Percentiles rank a stretch among this genome's conserved stretches.
phyloP scores from a whole-genome alignment of 2,329 filamentous ascomycete genomes.

The Aspergillus ruber region DNA sequence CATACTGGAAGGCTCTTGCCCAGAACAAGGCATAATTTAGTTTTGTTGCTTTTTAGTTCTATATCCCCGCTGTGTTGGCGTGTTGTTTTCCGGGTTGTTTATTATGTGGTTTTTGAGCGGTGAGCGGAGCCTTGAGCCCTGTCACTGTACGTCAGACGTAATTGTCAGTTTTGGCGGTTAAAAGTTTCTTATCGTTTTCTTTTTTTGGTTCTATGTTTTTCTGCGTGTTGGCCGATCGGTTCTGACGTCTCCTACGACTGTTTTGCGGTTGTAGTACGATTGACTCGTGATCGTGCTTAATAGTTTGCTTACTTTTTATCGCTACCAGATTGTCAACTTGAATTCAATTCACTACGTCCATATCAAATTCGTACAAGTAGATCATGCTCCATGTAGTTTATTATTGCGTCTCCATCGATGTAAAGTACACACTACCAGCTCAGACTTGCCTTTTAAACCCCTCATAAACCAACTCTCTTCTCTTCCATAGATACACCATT shows the following conservation, averaged over 20 bases:
- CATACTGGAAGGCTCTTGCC: conserved; percentile 33
- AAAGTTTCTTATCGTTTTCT: conserved; percentile 21
- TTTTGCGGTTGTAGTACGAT: conserved; percentile 20
- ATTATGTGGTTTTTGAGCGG: conserved; percentile 18
- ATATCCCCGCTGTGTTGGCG: conserved; percentile 12
- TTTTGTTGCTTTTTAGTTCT: conserved; percentile 3
- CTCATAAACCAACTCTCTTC: conserved; percentile 9
- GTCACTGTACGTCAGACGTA: conserved; percentile 20
- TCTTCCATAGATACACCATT: neutral
- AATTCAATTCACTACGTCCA: neutral
- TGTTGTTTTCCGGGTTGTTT: conserved; percentile 2
- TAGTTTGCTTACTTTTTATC: conserved; percentile 11
- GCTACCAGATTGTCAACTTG: neutral
- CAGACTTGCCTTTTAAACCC: conserved; percentile 31
- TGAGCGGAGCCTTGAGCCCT: conserved; percentile 33
- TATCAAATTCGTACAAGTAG: too few relatives aligned
- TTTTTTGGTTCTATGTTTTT: conserved; percentile 4
- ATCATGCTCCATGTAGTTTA: neutral
- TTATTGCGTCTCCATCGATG: neutral
- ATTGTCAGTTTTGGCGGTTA: conserved; percentile 18
- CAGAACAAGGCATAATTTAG: conserved; percentile 13
- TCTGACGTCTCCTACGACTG: conserved; percentile 45
- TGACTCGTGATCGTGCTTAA: conserved; percentile 44
- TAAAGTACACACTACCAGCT: conserved; percentile 14
- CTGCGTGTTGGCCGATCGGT: conserved; percentile 29